Percentiles rank a stretch among this genome's conserved stretches.
Evolutionary conservation across 345 rosid species (phyloP).

Genomic region (Hibiscus trionum): DNA sequence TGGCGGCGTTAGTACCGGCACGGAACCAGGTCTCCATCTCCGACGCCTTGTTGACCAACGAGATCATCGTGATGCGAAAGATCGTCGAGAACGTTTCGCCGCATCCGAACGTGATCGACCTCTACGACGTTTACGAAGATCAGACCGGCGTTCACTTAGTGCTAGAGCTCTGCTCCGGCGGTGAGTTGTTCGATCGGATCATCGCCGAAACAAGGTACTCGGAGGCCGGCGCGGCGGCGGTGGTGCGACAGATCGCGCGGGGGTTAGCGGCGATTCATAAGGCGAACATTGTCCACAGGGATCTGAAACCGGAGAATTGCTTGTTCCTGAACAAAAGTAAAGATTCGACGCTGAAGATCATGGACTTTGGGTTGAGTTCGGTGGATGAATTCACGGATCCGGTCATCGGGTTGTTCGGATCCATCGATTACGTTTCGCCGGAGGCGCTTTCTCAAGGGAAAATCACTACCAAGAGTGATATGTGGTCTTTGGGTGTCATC

Average conservation of each 20-base stretch:
- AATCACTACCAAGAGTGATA: conserved; percentile 43
- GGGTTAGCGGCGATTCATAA: conserved; percentile 45
- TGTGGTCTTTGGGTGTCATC: conserved; percentile 71
- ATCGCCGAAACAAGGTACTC: conserved; percentile 38
- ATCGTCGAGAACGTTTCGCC: conserved; percentile 60
- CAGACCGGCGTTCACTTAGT: conserved; percentile 53
- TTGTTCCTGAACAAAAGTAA: conserved; percentile 36
- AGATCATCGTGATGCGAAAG: conserved; percentile 56
- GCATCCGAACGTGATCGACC: conserved; percentile 49
- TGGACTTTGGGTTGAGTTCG: conserved; percentile 68
- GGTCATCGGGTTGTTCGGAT: conserved; percentile 60
- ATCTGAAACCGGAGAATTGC: conserved; percentile 64
- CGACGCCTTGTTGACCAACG: conserved; percentile 51
- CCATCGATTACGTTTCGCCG: conserved; percentile 60
- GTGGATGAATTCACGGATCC: conserved; percentile 61
- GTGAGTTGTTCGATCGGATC: conserved; percentile 52
- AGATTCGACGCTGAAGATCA: conserved; percentile 57
- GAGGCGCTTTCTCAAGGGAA: conserved; percentile 58
- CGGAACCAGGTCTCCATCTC: conserved; percentile 49
- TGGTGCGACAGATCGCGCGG: conserved; percentile 46
- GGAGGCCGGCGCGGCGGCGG: conserved; percentile 41
- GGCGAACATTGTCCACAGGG: conserved; percentile 55
- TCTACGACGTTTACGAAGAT: conserved; percentile 60
- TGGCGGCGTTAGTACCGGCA: conserved; percentile 20
- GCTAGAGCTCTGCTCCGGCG: conserved; percentile 57